Evolutionary conservation across 768 basidiomycete species (phyloP), one percentile per base, ranked within the genome.

Genomic region (Tylopilus sp.): DNA sequence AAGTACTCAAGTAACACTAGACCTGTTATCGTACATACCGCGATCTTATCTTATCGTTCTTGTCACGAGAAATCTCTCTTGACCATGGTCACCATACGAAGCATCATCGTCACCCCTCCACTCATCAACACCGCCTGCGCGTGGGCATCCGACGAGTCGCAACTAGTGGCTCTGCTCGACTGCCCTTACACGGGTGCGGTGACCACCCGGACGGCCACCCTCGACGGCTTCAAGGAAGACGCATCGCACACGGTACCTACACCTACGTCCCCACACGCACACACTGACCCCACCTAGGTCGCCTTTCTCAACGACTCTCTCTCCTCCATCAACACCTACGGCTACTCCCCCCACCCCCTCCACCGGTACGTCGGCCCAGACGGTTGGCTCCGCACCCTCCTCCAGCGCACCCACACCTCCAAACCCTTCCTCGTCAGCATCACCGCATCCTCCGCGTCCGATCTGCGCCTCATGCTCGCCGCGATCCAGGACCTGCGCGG

Each of bases 361-460:
- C 62, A 73, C n/a, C 58, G 64, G 22, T 94, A 92, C 71, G 65
- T 91, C 40, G 64, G 64, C 8, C 56, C 62, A 8, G 33, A 22
- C 30, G 68, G 64, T 45, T 89, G 86, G 85, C 72, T 90, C 42
- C 65, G 69, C 17, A 65, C 75, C 33, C 61, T 83, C 38, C 67
- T 80, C 54, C 62, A 56, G 14, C 70, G 71, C 12, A 70, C 66
- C 34, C 56, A 57, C 29, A 57, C 65, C 25, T 71, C 78, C 54
- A 85, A 85, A 58, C 90, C 87, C 2, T 76, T 94, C 61, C 85
- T 94, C 63, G 78, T 94, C 66, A 89, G 86, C 70, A 82, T 92
- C 66, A 87, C 89, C 13, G 78, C 84, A 16, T 81, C 86, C 10
- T 66, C 76, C 42, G 68, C 84, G 6, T 62, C 64, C 1, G 77